Percentiles rank a stretch among this genome's conserved stretches.
These are phyloP conservation scores for Kuraishia cidri DNA, from an alignment of 805 yeast genomes.

Conservation along the genomic window DNA sequence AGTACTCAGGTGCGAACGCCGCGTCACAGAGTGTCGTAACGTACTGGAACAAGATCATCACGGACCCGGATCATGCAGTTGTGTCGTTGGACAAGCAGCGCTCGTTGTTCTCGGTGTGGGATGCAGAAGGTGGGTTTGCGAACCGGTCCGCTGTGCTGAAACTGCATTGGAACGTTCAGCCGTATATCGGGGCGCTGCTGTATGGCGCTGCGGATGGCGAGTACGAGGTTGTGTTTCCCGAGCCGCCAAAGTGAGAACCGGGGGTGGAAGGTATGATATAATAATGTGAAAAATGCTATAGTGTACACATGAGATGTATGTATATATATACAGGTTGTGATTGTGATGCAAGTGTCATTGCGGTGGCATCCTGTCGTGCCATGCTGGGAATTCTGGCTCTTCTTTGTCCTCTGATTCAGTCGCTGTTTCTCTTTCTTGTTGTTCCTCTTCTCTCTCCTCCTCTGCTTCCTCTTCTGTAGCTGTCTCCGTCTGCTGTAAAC, in stretches of 20 bases:
- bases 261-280: too few relatives aligned
- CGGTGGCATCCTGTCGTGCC: too few relatives aligned
- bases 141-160: conserved; percentile 59
- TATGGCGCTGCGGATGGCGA: conserved; percentile 46
- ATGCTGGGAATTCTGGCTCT: too few relatives aligned
- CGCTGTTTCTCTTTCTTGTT: too few relatives aligned
- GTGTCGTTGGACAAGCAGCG: conserved; percentile 41
- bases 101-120: conserved; percentile 85
- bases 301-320: too few relatives aligned
- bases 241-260: not conserved
- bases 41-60: conserved; percentile 85
- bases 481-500: too few relatives aligned
- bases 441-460: too few relatives aligned
- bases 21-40: conserved; percentile 54
- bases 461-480: too few relatives aligned
- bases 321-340: too few relatives aligned
- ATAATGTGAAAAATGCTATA: too few relatives aligned
- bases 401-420: too few relatives aligned
- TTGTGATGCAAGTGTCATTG: too few relatives aligned
- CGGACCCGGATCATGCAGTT: conserved; percentile 45
- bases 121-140: conserved; percentile 52
- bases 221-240: conserved; percentile 13
- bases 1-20: conserved; percentile 21
- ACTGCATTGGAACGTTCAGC: conserved; percentile 90
- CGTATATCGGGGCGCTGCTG: conserved; percentile 72